Evolutionary conservation across 2,329 filamentous ascomycete genomes (phyloP), one percentile per base, ranked within the genome.

Genomic region (Fusarium nisikadoi): DNA sequence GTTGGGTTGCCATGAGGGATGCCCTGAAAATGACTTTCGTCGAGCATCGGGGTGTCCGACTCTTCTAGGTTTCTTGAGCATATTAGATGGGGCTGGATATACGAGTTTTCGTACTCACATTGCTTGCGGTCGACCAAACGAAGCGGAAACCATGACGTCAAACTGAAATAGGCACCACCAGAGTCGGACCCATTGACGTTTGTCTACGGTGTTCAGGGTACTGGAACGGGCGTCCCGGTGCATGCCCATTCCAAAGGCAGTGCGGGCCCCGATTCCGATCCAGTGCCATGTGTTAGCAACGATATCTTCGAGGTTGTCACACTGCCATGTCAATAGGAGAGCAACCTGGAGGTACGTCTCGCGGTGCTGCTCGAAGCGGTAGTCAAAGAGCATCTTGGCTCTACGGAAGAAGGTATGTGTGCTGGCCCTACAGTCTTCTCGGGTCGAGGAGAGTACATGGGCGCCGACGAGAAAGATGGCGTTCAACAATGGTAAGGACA

Each of bases 241-340:
- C 85, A 89, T 87, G n/a, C 87, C 86, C 58, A 88, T 78, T 0
- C 87, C 87, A 1, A 85, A 83, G 4, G 86, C 87, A 38, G 85
- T 87, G 9, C 87, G 82, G 23, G 82, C 82, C 9, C 86, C 87
- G 7, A 87, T 81, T 5, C 87, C 87, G 11, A 88, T 81, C 87
- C 87, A 89, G 65, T 80, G 79, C 79, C 81, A 87, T 20, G 85
- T 83, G 70, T 89, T 88, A 42, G 86, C 84, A 8, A 86, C 80
- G 11, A 88, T 84, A 75, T 88, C 86, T 69, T 89, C 87, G 29
- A 86, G 85, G 19, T 85, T 83, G 53, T 89, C 86, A 3, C 86
- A 85, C 69, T 88, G 85, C 87, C 87, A 89, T 5, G 86, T 88
- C 57, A 89, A 72, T 3, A 89, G 81, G 27, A 89, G 78, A 4